A percentile compares a stretch with the other conserved stretches of the same genome.
These are phyloP conservation scores for Tricholomella constricta DNA, from an alignment of 768 basidiomycete species.

Conservation along the genomic window DNA sequence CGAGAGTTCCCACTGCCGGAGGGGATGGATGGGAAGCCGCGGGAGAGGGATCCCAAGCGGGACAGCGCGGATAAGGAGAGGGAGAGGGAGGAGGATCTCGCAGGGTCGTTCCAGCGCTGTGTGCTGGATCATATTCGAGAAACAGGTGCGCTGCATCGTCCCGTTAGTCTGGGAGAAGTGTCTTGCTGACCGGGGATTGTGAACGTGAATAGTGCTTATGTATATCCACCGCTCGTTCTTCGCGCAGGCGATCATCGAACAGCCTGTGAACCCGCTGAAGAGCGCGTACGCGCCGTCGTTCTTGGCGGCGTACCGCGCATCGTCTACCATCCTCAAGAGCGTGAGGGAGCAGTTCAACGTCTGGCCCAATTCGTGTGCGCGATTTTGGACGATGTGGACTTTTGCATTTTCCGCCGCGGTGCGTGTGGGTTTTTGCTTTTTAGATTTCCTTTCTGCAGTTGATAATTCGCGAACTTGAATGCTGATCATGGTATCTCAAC, in stretches of 20 bases:
- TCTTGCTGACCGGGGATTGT: background rate
- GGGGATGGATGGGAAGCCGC: constrained; percentile 1
- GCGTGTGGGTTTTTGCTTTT: constrained; percentile 13
- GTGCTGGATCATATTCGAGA: constrained; percentile 52
- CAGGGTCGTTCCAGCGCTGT: constrained; percentile 44
- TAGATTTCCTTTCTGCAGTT: background rate
- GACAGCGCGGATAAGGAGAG: background rate
- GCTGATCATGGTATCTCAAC: background rate
- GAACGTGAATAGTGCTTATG: constrained; percentile 45
- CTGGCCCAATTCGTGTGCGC: constrained; percentile 48
- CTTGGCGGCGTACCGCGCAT: constrained; percentile 60
- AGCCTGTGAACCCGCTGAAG: constrained; percentile 65
- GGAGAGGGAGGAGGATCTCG: constrained; percentile 29
- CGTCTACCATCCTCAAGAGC: constrained; percentile 56
- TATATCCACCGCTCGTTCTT: constrained; percentile 72
- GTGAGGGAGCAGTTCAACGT: constrained; percentile 48
- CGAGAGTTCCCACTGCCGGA: constrained; percentile 50
- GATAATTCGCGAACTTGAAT: background rate
- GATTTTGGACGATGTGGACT: constrained; percentile 68
- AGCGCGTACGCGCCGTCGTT: constrained; percentile 67
- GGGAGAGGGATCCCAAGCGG: background rate
- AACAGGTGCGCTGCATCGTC: constrained; percentile 35
- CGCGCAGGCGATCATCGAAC: constrained; percentile 69
- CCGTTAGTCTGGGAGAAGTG: background rate
- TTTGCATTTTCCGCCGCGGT: constrained; percentile 59